These are phyloP conservation scores for Corniculantispora saksenae DNA, from an alignment of 2,329 filamentous ascomycete species.

Conservation along the genomic window DNA sequence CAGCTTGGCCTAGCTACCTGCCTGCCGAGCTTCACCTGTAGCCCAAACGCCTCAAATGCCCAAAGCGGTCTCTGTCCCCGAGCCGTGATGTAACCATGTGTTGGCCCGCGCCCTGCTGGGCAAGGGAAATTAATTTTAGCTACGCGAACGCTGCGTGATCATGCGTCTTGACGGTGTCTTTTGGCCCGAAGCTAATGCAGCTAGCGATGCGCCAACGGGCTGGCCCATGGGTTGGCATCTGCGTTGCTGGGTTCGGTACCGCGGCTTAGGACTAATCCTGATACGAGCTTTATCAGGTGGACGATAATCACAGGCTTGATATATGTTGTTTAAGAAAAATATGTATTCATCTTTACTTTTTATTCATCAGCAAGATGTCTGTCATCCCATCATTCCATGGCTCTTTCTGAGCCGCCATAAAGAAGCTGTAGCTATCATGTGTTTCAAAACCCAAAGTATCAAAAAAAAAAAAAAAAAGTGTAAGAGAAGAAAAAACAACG, in stretches of 20 bases:
- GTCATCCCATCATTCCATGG: slow-evolving; percentile 10
- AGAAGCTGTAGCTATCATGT: slow-evolving; percentile 4
- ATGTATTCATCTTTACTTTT: background rate
- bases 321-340: background rate
- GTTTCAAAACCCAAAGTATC: background rate
- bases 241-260: background rate
- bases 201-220: background rate
- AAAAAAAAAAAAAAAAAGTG: background rate
- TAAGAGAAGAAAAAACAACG: slow-evolving; percentile 7
- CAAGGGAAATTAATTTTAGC: background rate
- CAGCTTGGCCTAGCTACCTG: background rate
- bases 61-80: background rate
- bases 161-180: background rate
- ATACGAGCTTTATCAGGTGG: background rate
- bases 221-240: background rate
- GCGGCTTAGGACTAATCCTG: background rate
- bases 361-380: slow-evolving; percentile 7
- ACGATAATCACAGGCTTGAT: no score
- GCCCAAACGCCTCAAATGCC: background rate
- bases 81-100: background rate
- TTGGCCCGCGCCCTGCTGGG: background rate
- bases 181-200: slow-evolving; percentile 1
- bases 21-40: no score
- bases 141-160: background rate
- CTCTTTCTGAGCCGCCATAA: background rate